Base-by-base conservation (phyloP, 1,139 yeast genomes). In the Geotrichum fermentans region DNA sequence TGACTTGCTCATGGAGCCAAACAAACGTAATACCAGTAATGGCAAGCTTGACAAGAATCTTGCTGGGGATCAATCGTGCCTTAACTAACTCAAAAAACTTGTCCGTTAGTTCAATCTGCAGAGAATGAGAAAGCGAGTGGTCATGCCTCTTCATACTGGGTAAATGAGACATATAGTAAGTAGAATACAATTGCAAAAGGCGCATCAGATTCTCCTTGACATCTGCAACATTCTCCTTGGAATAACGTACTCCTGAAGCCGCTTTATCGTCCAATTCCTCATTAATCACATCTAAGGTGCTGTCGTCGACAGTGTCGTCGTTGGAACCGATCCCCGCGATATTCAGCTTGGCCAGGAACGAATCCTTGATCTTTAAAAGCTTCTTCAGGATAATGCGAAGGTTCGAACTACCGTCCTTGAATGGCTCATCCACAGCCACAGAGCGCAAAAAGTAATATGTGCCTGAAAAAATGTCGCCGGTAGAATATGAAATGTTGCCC, bases 391-490 rank as follows among this genome's bases (percentile, higher is more conserved):
- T 44, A 28, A 51, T 39, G 20, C 45, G 43, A 13, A 51, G 41
- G 30, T 51, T 51, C 11, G 32, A 16, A 14, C 39, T 24, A 10
- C 50, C 50, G 11, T 51, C 51, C 29, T 43, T 41, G 35, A 51
- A 51, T 14, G 51, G 51, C 18, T 43, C 50, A 14, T 51, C 54
- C 4, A 51, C 54, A 3, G 54, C 43, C 2, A 51, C 45, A 4
- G 54, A 48, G 8, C 48, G 42, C 36, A 51, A 30, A 45, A 51
- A 51, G 43, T 45, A 45, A 32, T 40, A 55, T 10, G 52, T 40
- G 18, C 54, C 52, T 8, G 54, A 39, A 33, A 54, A 52, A n/a
- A 42, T 32, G 30, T 55, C 56, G 6, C 45, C 45, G 13, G 39
- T 40, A 24, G 47, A 44, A 18, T 44, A 47, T 32, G 44, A 39